A percentile compares a stretch with the other conserved stretches of the same genome.
Conservation (phyloP, 257 asterid species). For the Eustoma russellianum region DNA sequence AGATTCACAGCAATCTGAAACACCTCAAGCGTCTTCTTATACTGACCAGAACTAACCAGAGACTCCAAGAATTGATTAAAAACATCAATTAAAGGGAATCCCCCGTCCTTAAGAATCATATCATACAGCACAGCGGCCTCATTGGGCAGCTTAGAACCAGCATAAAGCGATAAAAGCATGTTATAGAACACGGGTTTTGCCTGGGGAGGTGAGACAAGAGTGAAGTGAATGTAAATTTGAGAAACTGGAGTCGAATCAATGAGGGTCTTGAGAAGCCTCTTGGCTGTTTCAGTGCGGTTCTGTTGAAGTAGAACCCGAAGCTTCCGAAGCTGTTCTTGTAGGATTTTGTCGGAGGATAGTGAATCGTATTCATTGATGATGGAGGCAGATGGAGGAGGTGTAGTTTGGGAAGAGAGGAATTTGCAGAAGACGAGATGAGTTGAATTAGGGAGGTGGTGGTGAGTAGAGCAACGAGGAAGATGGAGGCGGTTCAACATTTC, state of each 20-base stretch:
- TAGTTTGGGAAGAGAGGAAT: too few relatives aligned
- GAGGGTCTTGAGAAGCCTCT: conserved; percentile 31
- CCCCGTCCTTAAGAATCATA: conserved; percentile 6
- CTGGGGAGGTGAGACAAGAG: conserved; percentile 24
- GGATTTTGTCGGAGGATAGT: background rate
- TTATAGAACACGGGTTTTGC: conserved; percentile 27
- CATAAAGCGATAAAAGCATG: conserved; percentile 37
- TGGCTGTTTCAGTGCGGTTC: conserved; percentile 43
- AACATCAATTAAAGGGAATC: conserved; percentile 5
- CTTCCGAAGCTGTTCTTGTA: conserved; percentile 20
- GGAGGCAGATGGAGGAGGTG: too few relatives aligned
- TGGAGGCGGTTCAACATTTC: too few relatives aligned
- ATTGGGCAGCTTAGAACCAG: conserved; percentile 36
- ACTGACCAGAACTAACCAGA: conserved; percentile 2
- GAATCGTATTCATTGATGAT: too few relatives aligned
- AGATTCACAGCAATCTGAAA: conserved; percentile 7
- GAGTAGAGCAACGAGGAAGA: too few relatives aligned
- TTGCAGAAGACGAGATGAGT: too few relatives aligned
- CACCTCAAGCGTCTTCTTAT: conserved; percentile 8
- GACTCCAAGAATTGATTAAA: conserved; percentile 5
- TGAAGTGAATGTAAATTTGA: conserved; percentile 29
- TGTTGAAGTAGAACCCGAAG: conserved; percentile 41
- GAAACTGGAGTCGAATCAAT: conserved; percentile 30
- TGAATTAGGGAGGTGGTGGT: too few relatives aligned
- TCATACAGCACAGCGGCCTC: conserved; percentile 41